phyloP scores from a whole-genome alignment of 2,329 filamentous ascomycete species.

The Epicoccum sorghinum region DNA sequence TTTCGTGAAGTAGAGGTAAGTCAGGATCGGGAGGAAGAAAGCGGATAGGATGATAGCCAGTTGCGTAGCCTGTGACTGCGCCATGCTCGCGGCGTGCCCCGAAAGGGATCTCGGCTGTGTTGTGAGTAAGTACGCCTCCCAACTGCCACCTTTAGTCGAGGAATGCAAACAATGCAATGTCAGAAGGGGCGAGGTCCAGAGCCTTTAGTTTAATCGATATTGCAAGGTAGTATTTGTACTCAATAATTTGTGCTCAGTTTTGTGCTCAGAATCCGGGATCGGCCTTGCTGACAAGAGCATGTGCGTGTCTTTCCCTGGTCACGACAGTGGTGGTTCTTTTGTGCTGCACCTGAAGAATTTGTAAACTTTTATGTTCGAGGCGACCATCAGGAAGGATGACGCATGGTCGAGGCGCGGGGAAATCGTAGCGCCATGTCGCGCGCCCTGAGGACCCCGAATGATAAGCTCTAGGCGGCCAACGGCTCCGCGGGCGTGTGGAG shows the following conservation, averaged over 20 bases:
- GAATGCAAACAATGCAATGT: slow-evolving; percentile 14
- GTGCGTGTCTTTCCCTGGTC: neutral
- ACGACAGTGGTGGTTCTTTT: neutral
- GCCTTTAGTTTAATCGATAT: slow-evolving; percentile 2
- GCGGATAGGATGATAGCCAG: slow-evolving; percentile 30
- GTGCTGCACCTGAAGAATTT: neutral
- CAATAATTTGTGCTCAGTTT: neutral
- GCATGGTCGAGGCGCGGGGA: slow-evolving; percentile 8
- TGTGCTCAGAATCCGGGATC: too few species aligned
- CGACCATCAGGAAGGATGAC: slow-evolving; percentile 4
- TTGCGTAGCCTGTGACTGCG: slow-evolving; percentile 30
- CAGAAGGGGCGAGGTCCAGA: neutral
- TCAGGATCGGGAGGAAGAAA: slow-evolving; percentile 41
- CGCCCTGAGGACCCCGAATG: neutral
- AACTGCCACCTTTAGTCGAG: neutral
- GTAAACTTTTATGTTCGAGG: neutral
- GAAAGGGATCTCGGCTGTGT: neutral
- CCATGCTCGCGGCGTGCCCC: slow-evolving; percentile 24
- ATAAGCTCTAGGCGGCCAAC: slow-evolving; percentile 4
- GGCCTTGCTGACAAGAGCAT: slow-evolving; percentile 4
- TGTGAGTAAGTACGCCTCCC: neutral
- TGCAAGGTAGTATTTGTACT: slow-evolving; percentile 12
- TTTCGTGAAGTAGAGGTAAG: slow-evolving; percentile 35
- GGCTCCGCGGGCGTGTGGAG: slow-evolving; percentile 6
- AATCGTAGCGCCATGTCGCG: slow-evolving; percentile 7